Base-by-base conservation (phyloP, 2,329 filamentous ascomycete species). In the Tricladium varicosporioides region DNA sequence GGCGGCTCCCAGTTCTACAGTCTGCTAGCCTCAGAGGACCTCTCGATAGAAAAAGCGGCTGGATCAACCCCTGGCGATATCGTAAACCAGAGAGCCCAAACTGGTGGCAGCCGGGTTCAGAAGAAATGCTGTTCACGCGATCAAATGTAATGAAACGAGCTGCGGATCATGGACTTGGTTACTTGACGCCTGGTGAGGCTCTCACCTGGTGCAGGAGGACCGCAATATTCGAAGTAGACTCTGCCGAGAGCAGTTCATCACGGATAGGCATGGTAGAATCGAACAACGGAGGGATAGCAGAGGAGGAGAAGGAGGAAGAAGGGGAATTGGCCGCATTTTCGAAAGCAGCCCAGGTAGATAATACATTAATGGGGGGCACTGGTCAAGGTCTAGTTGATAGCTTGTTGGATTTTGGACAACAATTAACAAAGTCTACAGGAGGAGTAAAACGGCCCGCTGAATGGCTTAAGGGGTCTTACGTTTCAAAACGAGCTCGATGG, bases 1-100 rank as follows among this genome's bases (percentile, higher is more conserved):
- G 87, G 0, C 72, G 77, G 31, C 67, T 76, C 1, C 78, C 86
- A 0, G 66, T 80, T 19, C 75, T 92, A 2, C 69, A 85, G 2
- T 87, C 87, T 11, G 81, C 87, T 5, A 71, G 73, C 5, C 73
- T 90, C 2, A 78, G 73, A 58, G 87, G 87, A 0, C 87, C 87
- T 0, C 87, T 89, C 61, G 76, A 79, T 46, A 69, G 65, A 54
- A 66, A 72, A 43, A 74, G 70, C 1, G 78, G 78, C 18, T 84
- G 80, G 80, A 64, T 68, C 32, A 82, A 83, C 60, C 81, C 81
- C 13, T 83, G 81, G 81, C 66, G 70, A 44, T 73, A 75, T 9
- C 36, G 46, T 42, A 49, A 57, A 11, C 58, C 44, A 54, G 58
- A 68, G 57, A 31, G 59, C 55, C 51, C 50, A 22, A 15, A 55